Evolutionary conservation across 108 stramenopile genomes (phyloP).

Genomic region (Cyclotella cryptica): DNA sequence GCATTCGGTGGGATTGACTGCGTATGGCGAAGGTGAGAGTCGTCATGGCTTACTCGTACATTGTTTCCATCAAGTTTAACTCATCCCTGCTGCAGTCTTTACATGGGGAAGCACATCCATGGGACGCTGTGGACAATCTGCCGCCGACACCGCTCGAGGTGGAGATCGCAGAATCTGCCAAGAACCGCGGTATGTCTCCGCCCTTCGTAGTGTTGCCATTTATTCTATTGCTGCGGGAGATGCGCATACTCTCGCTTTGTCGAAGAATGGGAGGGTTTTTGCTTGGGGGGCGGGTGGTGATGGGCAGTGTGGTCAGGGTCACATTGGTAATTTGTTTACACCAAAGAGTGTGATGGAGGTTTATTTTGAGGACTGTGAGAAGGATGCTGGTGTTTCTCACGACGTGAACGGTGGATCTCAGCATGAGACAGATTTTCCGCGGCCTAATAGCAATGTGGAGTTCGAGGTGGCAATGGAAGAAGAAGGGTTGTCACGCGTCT

Average conservation of each 20-base stretch:
- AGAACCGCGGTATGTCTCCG: slow-evolving; percentile 69
- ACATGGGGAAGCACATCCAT: slow-evolving; percentile 80
- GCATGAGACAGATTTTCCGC: slow-evolving; percentile 9
- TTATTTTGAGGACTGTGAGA: slow-evolving; percentile 49
- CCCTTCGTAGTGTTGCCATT: slow-evolving; percentile 67
- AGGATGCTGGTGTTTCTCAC: background rate
- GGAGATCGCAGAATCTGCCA: slow-evolving; percentile 53
- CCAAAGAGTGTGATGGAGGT: slow-evolving; percentile 43
- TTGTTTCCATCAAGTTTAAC: slow-evolving; percentile 78
- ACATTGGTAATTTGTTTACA: slow-evolving; percentile 52
- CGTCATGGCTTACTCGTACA: background rate
- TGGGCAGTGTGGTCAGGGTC: slow-evolving; percentile 95
- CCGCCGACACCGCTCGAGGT: slow-evolving; percentile 35
- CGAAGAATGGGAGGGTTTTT: slow-evolving; percentile 86
- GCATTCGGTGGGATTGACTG: slow-evolving; percentile 74
- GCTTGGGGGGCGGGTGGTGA: slow-evolving; percentile 92
- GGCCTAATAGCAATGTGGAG: slow-evolving; percentile 38
- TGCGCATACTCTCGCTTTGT: slow-evolving; percentile 92
- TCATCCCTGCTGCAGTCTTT: slow-evolving; percentile 60
- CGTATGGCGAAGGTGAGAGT: slow-evolving; percentile 56
- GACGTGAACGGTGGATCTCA: background rate
- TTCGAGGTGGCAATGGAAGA: slow-evolving; percentile 48
- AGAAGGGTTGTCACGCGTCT: slow-evolving; percentile 42
- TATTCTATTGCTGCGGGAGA: slow-evolving; percentile 88
- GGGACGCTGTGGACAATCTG: slow-evolving; percentile 75